Evolutionary conservation across 1,284 basidiomycete genomes (phyloP), one percentile per base, ranked within the genome.

Genomic region (Rhodotorula glutinis): DNA sequence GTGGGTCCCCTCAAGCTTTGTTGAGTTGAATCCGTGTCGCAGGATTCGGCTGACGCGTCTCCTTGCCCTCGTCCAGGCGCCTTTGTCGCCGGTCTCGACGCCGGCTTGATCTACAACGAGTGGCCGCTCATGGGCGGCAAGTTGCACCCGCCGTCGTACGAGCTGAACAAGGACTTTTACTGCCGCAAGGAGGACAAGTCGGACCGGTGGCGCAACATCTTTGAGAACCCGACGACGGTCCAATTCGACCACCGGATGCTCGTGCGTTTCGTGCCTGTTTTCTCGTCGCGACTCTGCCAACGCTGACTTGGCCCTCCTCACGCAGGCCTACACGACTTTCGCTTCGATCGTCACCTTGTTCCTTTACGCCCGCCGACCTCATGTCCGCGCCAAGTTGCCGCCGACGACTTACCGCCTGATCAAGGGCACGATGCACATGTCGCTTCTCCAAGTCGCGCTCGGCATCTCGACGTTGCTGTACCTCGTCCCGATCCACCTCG

Each of bases 201-300:
- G 8, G 91, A 94, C 76, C 77, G 85, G 21, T 93, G 89, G 87
- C 83, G 94, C 66, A 98, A 98, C 79, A 82, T 98, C 59, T 86
- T 96, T 70, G 95, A 98, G 80, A 99, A 99, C 78, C 96, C 96
- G 7, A 94, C 91, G 14, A 97, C 96, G 0, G 94, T 95, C 14
- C 96, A 99, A 79, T 95, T 98, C 75, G 86, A 98, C 77, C 96
- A 99, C 79, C 88, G 96, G 47, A 83, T 93, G 54, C 83, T 98
- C 56, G 93, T 91, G 74, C 79, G 88, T 78, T 43, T 21, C 27
- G 21, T 14, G 5, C 14, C 8, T 17, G 13, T 30, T 29, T 51
- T 30, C 25, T 25, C n/a, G 25, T 25, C 73, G 74, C 75, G 2
- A 21, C 25, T 29, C 13, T 41, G 38, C 55, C 14, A 44, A 61